A percentile compares a stretch with the other conserved stretches of the same genome.
phyloP scores from a whole-genome alignment of 2,329 filamentous ascomycete species.

The Sphaerulina musiva region DNA sequence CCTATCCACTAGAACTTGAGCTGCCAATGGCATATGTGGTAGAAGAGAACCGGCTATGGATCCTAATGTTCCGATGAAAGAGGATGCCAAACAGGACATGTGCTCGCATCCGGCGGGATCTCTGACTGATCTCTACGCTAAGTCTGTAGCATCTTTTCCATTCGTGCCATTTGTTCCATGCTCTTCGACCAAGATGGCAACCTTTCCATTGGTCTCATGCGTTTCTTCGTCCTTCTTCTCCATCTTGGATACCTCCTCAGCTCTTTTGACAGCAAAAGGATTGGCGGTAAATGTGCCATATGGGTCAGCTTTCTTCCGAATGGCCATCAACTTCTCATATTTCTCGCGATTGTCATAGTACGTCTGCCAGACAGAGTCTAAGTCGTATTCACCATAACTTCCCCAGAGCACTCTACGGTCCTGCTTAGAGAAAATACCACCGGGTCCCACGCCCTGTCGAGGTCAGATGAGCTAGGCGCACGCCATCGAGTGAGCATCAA shows the following conservation, averaged over 20 bases:
- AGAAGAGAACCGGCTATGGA: no score
- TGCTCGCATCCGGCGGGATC: no score
- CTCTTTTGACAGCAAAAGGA: conserved; percentile 28
- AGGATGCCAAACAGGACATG: no score
- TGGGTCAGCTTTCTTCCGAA: conserved; percentile 33
- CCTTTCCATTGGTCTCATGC: background rate
- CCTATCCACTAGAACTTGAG: no score
- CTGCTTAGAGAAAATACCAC: conserved; percentile 34
- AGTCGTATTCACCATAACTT: conserved; percentile 36
- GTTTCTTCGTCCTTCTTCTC: background rate
- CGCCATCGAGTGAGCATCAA: background rate
- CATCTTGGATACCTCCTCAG: background rate
- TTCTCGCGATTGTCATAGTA: conserved; percentile 37
- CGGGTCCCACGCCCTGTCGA: conserved; percentile 18
- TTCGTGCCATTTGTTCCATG: background rate
- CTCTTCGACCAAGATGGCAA: background rate
- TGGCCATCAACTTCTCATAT: conserved; percentile 32
- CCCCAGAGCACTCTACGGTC: conserved; percentile 40
- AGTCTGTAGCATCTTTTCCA: no score
- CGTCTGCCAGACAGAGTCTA: conserved; percentile 33
- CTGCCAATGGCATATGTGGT: no score
- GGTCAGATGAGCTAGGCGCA: background rate
- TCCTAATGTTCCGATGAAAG: no score
- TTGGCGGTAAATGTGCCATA: conserved; percentile 37
- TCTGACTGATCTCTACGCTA: no score